Evolutionary conservation across 139 green algal species (phyloP), one percentile per base, ranked within the genome.

Genomic region (Chlamydomonas incerta): DNA sequence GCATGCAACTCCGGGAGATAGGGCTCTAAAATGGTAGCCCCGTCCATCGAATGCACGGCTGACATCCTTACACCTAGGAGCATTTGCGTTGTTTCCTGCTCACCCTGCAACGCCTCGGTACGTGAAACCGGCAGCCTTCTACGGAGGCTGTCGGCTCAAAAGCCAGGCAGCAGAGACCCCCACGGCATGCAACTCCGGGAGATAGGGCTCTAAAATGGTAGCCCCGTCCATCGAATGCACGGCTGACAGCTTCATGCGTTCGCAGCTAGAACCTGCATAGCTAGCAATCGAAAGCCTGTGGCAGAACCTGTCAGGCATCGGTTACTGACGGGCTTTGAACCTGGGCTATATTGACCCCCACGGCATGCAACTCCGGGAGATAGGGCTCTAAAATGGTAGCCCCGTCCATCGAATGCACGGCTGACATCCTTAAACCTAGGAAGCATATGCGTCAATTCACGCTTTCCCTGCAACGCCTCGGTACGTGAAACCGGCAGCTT

Each of bases 181-280:
- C 57, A 84, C 77, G 65, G 47, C 41, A 21, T 31, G 72, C 63
- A 75, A 85, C 79, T 85, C 79, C 79, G 79, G 41, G 79, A 85
- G 79, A 31, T 21, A 47, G 11, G 66, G 66, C 9, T 8, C n/a
- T 29, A 10, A 26, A 37, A 10, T 29, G 20, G 46, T 85, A 66
- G 33, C 79, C 65, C 41, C 46, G 4, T n/a, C 79, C 79, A 58
- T 85, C 79, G 79, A 85, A 85, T 85, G 79, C n/a, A 75, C 3
- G 15, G 65, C 46, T 21, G 60, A 83, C 63, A 83, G 18, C 41
- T 74, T n/a, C n/a, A n/a, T n/a, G n/a, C n/a, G n/a, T n/a, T n/a
- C n/a, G n/a, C 75, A 83, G 69, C 28, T 1, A n/a, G n/a, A n/a
- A n/a, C n/a, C n/a, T n/a, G n/a, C n/a, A n/a, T n/a, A n/a, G n/a